Evolutionary conservation across 2,329 filamentous ascomycete genomes (phyloP).

Genomic region (Malbranchea cinnamomea): DNA sequence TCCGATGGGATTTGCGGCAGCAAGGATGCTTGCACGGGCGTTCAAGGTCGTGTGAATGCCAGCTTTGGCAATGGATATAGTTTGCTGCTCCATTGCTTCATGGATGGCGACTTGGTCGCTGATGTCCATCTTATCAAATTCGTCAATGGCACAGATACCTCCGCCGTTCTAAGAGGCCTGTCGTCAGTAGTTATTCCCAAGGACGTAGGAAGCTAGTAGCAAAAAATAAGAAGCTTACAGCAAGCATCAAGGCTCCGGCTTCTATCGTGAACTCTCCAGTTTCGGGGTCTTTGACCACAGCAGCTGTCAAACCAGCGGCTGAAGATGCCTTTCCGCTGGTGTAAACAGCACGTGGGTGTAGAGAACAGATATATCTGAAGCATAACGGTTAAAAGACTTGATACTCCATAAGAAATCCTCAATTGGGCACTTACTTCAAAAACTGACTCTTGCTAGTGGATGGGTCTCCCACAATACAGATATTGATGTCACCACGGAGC

Average conservation of each 20-base stretch:
- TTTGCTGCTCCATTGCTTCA: slow-evolving; percentile 99
- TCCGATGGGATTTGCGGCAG: slow-evolving; percentile 88
- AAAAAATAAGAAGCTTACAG: slow-evolving; percentile 30
- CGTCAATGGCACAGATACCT: slow-evolving; percentile 94
- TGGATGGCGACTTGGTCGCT: slow-evolving; percentile 95
- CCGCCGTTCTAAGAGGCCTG: slow-evolving; percentile 44
- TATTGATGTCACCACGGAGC: slow-evolving; percentile 93
- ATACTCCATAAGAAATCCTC: background rate
- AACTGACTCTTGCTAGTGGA: slow-evolving; percentile 97
- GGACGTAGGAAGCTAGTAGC: background rate
- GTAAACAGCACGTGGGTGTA: slow-evolving; percentile 92
- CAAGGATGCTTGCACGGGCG: slow-evolving; percentile 85
- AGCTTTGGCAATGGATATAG: slow-evolving; percentile 95
- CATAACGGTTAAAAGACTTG: background rate
- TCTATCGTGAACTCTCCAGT: slow-evolving; percentile 98
- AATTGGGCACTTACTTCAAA: slow-evolving; percentile 46
- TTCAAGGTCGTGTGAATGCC: slow-evolving; percentile 97
- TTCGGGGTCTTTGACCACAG: slow-evolving; percentile 95
- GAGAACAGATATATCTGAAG: slow-evolving; percentile 69
- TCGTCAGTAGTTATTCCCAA: slow-evolving; percentile 4
- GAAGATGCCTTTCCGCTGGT: slow-evolving; percentile 96
- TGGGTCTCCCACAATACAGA: slow-evolving; percentile 93
- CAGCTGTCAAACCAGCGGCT: slow-evolving; percentile 89
- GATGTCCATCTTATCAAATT: slow-evolving; percentile 99
- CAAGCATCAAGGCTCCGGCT: slow-evolving; percentile 92